Evolutionary conservation across 352 stramenopile species (phyloP), one percentile per base, ranked within the genome.

Genomic region (Pythium brachiatum): DNA sequence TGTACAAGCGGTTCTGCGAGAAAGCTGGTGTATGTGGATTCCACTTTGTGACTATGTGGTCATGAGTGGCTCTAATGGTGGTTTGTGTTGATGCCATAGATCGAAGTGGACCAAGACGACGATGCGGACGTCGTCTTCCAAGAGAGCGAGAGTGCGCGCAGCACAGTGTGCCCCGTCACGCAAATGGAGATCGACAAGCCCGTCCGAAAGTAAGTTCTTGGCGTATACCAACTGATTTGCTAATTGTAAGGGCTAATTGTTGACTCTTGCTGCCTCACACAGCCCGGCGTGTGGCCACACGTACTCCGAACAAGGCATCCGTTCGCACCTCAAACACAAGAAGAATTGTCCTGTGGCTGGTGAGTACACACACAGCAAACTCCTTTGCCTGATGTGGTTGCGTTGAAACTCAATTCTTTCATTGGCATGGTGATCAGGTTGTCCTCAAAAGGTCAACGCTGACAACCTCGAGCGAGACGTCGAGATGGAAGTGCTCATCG

Each of bases 401-500:
- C 6, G 9, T 25, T 26, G n/a, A 26, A 51, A 25, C 44, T 31
- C 25, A 29, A 26, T 7, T 20, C 25, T 13, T 26, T 31, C 51
- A 13, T 31, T 29, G 50, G 52, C 29, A 43, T 51, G 6, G 5
- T 51, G 6, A 58, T 3, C 57, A 94, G 86, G 86, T 13, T 95
- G 86, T 46, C 84, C 77, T 6, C 74, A 92, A 23, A 77, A 80
- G 44, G 56, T 95, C 32, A 56, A 66, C 18, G 70, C 88, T 47
- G 67, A 70, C 20, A 79, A 65, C 16, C 74, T 95, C 38, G 86
- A 95, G 66, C 86, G 84, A 44, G 81, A 95, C 44, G 83, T 95
- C 43, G 84, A 94, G 69, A 95, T 95, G 83, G 86, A 95, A 57
- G 80, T 95, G 21, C 77, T 92, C 44, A 79, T 92, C 64, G 76